Evolutionary conservation across 352 stramenopile genomes (phyloP).

Genomic region (Globisporangium cederbergense): DNA sequence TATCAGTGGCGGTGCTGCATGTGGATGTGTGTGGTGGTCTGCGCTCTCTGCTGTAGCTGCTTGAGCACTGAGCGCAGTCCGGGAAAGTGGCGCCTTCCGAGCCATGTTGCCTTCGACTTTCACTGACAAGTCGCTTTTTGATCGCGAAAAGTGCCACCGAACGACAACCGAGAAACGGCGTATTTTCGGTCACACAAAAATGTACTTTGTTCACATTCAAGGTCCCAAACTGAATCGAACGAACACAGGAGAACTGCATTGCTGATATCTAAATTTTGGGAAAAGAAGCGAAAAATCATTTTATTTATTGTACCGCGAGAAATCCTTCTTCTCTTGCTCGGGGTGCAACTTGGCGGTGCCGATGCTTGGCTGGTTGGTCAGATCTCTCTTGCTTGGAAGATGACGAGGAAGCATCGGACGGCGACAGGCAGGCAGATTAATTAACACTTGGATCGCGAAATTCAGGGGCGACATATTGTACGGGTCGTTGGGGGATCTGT

Average conservation of each 20-base stretch:
- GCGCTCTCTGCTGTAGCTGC: neutral
- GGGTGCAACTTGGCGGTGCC: neutral
- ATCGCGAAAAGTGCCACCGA: neutral
- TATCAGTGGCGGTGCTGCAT: neutral
- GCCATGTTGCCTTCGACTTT: neutral
- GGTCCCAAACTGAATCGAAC: too few relatives aligned
- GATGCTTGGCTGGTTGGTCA: neutral
- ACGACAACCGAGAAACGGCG: neutral
- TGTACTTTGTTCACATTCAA: neutral
- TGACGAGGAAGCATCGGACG: neutral
- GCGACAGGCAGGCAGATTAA: neutral
- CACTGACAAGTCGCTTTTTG: neutral
- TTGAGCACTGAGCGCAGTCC: neutral
- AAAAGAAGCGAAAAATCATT: neutral
- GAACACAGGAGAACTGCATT: too few relatives aligned
- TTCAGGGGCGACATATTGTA: conserved; percentile 1
- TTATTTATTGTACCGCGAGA: neutral
- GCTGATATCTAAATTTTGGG: too few relatives aligned
- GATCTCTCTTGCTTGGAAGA: neutral
- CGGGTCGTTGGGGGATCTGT: neutral
- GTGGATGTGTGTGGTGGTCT: neutral
- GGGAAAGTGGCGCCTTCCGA: neutral
- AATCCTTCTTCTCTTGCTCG: conserved; percentile 1
- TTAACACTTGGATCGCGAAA: neutral
- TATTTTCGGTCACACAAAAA: neutral